Base-by-base conservation (phyloP, 164 flowering plant genomes). In the Santalum album region DNA sequence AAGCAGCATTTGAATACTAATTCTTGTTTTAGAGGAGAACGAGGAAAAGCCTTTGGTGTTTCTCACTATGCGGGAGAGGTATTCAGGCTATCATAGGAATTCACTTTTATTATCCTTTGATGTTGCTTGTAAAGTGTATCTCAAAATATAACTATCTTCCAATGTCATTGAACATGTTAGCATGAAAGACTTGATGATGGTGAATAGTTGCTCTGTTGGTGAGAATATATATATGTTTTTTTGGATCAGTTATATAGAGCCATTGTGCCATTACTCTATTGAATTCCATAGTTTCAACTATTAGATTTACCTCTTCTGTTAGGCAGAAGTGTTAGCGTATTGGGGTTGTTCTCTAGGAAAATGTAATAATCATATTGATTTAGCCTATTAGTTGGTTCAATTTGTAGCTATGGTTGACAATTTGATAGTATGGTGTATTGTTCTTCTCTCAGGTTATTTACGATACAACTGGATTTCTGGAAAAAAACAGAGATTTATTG, bases 21-120 rank as follows among this genome's bases (percentile, higher is more conserved):
- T 70, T 64, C 82, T 42, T 82, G 82, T 63, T 94, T 87, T 69
- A 78, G 75, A 69, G 92, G 89, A 71, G 95, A 80, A 58, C 71
- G 95, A 47, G 94, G 58, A 47, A 82, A 81, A 70, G 86, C 89
- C 49, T 94, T 94, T 63, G 62, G 73, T 56, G 89, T 94, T 35
- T 45, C 57, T 51, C 99, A 94, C 70, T 94, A 84, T 74, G 97
- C 97, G 7, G 99, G 97, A 38, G 97, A 90, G 97, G 99, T 94
- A 69, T 38, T 49, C 22, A 58, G 53, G 36, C 25, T 16, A 36
- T 20, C 52, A 29, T 25, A 48, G 23, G 21, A 25, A 22, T n/a
- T n/a, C 51, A 40, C 23, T 48, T 51, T 19, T 7, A 12, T 14
- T 53, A 7, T 53, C 18, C 16, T 34, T 38, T 21, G 20, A 15